Conservation (phyloP, 441 rosid genomes). For the Jatropha podagrica region DNA sequence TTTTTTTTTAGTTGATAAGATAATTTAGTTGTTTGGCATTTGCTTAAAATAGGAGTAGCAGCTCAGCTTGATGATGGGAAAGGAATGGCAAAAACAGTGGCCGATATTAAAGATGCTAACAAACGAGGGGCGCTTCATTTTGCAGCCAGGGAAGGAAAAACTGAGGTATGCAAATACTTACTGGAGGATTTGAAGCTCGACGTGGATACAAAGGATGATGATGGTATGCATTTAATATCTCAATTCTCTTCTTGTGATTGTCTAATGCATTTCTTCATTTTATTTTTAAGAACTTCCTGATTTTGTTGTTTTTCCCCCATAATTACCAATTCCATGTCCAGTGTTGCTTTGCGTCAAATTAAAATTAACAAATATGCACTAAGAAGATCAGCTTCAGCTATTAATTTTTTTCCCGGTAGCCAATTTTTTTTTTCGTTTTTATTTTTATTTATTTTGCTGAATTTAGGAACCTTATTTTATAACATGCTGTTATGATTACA, state of each 20-base stretch:
- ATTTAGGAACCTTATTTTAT: neutral
- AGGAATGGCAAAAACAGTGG: slow-evolving; percentile 61
- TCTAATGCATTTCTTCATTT: neutral
- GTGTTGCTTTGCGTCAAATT: neutral
- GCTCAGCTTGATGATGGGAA: slow-evolving; percentile 84
- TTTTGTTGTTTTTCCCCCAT: neutral
- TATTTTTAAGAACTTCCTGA: neutral
- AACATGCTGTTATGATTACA: too few relatives aligned
- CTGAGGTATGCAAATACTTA: slow-evolving; percentile 78
- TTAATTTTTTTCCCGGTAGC: neutral
- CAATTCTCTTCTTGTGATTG: too few relatives aligned
- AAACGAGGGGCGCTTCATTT: slow-evolving; percentile 94
- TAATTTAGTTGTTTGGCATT: slow-evolving; percentile 14
- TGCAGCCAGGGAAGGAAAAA: slow-evolving; percentile 90
- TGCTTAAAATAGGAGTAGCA: slow-evolving; percentile 49
- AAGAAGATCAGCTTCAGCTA: neutral
- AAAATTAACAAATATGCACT: neutral
- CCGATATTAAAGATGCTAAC: slow-evolving; percentile 85
- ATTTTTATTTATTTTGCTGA: too few relatives aligned
- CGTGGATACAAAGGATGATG: slow-evolving; percentile 69
- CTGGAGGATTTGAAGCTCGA: slow-evolving; percentile 77
- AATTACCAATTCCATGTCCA: neutral
- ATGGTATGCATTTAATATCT: slow-evolving; percentile 45
- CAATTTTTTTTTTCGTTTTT: neutral
- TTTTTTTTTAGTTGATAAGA: slow-evolving; percentile 3